Evolutionary conservation across 805 yeast genomes (phyloP).

Genomic region (Yamadazyma ubonensis): DNA sequence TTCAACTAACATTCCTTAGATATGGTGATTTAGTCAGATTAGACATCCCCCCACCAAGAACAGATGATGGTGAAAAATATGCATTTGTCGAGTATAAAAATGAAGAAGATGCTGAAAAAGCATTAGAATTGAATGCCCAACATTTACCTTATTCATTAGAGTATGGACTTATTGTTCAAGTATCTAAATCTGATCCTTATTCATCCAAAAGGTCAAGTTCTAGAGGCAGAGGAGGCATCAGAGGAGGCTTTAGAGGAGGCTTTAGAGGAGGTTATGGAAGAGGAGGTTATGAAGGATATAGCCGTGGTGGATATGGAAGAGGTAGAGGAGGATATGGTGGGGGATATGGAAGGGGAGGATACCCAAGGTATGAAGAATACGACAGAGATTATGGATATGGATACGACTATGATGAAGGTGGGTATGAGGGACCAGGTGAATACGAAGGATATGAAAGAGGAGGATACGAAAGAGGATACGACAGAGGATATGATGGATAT

Average conservation of each 20-base stretch:
- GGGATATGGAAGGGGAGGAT: slow-evolving; percentile 14
- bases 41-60: slow-evolving; percentile 62
- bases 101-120: slow-evolving; percentile 53
- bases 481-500: slow-evolving; percentile 17
- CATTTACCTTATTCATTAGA: slow-evolving; percentile 41
- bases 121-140: slow-evolving; percentile 48
- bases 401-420: slow-evolving; percentile 14
- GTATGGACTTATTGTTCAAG: slow-evolving; percentile 49
- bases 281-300: slow-evolving; percentile 17
- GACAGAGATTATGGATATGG: slow-evolving; percentile 16
- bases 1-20: slow-evolving; percentile 28
- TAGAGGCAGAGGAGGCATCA: slow-evolving; percentile 28
- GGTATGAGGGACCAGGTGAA: slow-evolving; percentile 13
- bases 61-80: slow-evolving; percentile 56
- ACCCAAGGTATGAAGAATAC: slow-evolving; percentile 21
- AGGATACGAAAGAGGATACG: slow-evolving; percentile 17
- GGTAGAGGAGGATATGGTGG: slow-evolving; percentile 23
- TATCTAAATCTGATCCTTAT: slow-evolving; percentile 57
- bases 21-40: slow-evolving; percentile 58
- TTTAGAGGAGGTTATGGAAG: slow-evolving; percentile 14
- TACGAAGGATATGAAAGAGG: slow-evolving; percentile 19
- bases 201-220: slow-evolving; percentile 36
- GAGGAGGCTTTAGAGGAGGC: slow-evolving; percentile 14
- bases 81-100: slow-evolving; percentile 63
- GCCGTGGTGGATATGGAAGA: slow-evolving; percentile 21